Conservation (phyloP, 2,329 filamentous ascomycete genomes). For the Neofusicoccum sp. region DNA sequence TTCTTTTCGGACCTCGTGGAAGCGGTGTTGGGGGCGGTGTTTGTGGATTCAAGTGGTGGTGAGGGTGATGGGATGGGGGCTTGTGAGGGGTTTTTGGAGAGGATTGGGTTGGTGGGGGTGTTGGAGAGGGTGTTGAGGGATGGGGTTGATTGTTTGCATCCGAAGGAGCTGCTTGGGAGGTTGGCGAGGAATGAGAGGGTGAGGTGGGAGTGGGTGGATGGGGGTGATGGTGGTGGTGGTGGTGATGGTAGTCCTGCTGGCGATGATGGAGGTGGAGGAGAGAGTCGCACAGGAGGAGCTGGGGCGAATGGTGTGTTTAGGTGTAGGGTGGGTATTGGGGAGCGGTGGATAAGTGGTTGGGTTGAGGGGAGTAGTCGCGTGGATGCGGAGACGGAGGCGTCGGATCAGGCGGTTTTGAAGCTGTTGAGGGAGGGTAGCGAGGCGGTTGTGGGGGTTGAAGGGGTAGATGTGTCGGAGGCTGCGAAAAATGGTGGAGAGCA, state of each 20-base stretch:
- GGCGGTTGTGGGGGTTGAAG: not conserved
- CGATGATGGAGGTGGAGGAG: not conserved
- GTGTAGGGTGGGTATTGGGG: not conserved
- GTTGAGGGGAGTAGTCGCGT: slow-evolving; percentile 34
- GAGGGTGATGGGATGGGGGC: slow-evolving; percentile 44
- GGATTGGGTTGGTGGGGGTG: slow-evolving; percentile 63
- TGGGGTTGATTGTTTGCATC: slow-evolving; percentile 56
- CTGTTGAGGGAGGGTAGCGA: not conserved
- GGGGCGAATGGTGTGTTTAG: not conserved
- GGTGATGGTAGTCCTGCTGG: not conserved
- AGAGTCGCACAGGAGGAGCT: not conserved
- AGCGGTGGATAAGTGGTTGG: slow-evolving; percentile 28
- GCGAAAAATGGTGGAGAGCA: not conserved
- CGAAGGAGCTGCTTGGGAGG: slow-evolving; percentile 67
- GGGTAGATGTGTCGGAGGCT: not conserved
- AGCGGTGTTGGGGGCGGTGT: slow-evolving; percentile 75
- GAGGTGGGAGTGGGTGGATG: slow-evolving; percentile 45
- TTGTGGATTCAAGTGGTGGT: slow-evolving; percentile 66
- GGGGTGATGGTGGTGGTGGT: not conserved
- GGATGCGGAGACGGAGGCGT: slow-evolving; percentile 41
- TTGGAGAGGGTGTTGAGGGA: slow-evolving; percentile 60
- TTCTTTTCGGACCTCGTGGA: slow-evolving; percentile 84
- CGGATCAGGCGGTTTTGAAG: slow-evolving; percentile 28
- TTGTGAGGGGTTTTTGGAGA: slow-evolving; percentile 61
- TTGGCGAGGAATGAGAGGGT: slow-evolving; percentile 55